These are phyloP conservation scores for Tephrocybe sp. DNA, from an alignment of 768 basidiomycete genomes.

Conservation along the genomic window DNA sequence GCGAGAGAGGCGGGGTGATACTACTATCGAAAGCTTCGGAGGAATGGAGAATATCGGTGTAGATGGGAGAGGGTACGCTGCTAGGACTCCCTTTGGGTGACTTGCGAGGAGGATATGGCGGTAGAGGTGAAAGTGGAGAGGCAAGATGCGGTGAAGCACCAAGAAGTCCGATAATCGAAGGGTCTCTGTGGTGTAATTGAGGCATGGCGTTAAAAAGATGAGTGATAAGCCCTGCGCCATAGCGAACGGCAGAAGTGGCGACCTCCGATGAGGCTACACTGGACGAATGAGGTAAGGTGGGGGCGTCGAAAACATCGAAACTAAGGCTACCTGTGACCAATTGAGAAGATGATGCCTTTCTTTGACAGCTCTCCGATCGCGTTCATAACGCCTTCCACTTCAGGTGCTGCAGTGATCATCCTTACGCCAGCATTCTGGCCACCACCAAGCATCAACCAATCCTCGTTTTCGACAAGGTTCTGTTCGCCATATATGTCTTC, in stretches of 20 bases:
- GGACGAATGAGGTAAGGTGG: conserved; percentile 8
- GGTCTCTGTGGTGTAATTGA: conserved; percentile 86
- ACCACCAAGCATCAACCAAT: conserved; percentile 60
- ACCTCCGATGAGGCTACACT: conserved; percentile 76
- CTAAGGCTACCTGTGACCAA: conserved; percentile 76
- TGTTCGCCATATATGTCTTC: conserved; percentile 72
- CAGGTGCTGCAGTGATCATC: conserved; percentile 86
- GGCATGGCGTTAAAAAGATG: conserved; percentile 96
- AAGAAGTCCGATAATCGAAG: conserved; percentile 86
- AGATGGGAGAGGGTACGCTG: conserved; percentile 5
- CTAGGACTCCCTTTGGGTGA: background rate
- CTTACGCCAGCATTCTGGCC: conserved; percentile 61
- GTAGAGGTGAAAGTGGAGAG: conserved; percentile 34
- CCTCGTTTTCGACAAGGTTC: conserved; percentile 62
- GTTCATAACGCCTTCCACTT: conserved; percentile 79
- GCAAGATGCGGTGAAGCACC: conserved; percentile 71
- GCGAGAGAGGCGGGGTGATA: conserved; percentile 56
- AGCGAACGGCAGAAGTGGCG: conserved; percentile 67
- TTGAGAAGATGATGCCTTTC: conserved; percentile 76
- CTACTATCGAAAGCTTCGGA: conserved; percentile 65
- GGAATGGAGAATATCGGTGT: conserved; percentile 26
- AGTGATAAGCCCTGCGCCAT: conserved; percentile 84
- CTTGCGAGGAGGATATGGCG: conserved; percentile 16
- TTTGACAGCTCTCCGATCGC: conserved; percentile 59
- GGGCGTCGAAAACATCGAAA: background rate